Evolutionary conservation across 345 rosid genomes (phyloP).

Genomic region (Crucihimalaya himalaica): DNA sequence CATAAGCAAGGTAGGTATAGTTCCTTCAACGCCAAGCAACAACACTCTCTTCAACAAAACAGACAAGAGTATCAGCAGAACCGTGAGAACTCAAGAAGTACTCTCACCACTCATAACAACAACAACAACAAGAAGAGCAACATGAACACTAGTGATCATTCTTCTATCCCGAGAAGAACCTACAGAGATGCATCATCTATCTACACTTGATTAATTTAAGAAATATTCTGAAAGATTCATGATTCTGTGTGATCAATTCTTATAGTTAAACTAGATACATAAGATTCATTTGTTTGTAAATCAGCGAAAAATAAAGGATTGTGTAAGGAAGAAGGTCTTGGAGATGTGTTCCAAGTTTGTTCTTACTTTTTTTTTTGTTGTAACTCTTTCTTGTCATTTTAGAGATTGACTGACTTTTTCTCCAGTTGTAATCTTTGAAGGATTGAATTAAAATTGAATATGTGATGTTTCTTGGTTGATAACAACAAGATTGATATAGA

Average conservation of each 20-base stretch:
- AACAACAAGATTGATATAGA: constrained; percentile 24
- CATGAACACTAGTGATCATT: constrained; percentile 27
- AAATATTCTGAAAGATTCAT: constrained; percentile 11
- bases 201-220: constrained; percentile 25
- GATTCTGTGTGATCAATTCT: constrained; percentile 32
- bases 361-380: constrained; percentile 17
- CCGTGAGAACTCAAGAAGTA: constrained; percentile 42
- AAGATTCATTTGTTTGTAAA: constrained; percentile 39
- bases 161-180: constrained; percentile 47
- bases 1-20: constrained; percentile 59
- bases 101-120: constrained; percentile 21
- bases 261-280: constrained; percentile 20
- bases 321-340: constrained; percentile 19
- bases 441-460: constrained; percentile 4
- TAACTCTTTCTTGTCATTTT: constrained; percentile 20
- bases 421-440: constrained; percentile 30
- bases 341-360: constrained; percentile 26
- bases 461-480: constrained; percentile 9
- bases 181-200: constrained; percentile 42
- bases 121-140: constrained; percentile 24
- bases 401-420: constrained; percentile 21
- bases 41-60: constrained; percentile 36
- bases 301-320: constrained; percentile 18
- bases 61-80: constrained; percentile 37
- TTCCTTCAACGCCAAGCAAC: constrained; percentile 53